Base-by-base conservation (phyloP, 257 asterid genomes). In the Petunia secreta region DNA sequence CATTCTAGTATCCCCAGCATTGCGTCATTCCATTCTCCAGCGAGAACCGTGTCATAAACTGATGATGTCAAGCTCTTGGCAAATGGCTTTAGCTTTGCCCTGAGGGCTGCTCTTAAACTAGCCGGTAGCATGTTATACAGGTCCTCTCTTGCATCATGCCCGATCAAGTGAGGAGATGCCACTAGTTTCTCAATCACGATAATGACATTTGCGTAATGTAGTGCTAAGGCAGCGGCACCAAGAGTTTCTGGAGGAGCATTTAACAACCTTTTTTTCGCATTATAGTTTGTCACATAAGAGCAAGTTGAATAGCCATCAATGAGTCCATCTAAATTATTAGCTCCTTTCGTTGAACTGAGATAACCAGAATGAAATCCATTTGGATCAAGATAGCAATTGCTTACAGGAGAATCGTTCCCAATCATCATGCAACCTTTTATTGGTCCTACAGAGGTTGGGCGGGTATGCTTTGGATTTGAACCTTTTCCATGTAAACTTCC, bases 121-220 rank as follows among this genome's bases (percentile, higher is more conserved):
- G 92, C 86, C 1, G 98, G 98, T 71, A 95, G 69, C 98, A 95
- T 95, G 80, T 63, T 91, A 91, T 95, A 95, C 11, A 95, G 84
- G 82, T 95, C 98, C 41, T 86, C 91, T 74, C 98, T 88, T 10
- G 97, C 98, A 79, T 95, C 98, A 59, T 91, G 91, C 3, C 97
- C 98, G 3, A 95, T 93, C 90, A 91, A 82, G 86, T 91, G 98
- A 67, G 98, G 98, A 25, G 97, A 75, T 0, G 89, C 91, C 82
- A 86, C 94, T 52, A 93, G 84, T 85, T 91, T 95, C 92, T 95
- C 98, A 6, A 92, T 90, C 71, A 93, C 89, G 50, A 95, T 88
- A 60, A 95, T 87, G 15, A 95, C 86, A 71, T 95, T 95, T 37
- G 98, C 95, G 63, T 95, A 95, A 83, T 91, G 98, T 62, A 93